Base-by-base conservation (phyloP, 2,329 filamentous ascomycete genomes). In the Lasiodiplodia sp. region DNA sequence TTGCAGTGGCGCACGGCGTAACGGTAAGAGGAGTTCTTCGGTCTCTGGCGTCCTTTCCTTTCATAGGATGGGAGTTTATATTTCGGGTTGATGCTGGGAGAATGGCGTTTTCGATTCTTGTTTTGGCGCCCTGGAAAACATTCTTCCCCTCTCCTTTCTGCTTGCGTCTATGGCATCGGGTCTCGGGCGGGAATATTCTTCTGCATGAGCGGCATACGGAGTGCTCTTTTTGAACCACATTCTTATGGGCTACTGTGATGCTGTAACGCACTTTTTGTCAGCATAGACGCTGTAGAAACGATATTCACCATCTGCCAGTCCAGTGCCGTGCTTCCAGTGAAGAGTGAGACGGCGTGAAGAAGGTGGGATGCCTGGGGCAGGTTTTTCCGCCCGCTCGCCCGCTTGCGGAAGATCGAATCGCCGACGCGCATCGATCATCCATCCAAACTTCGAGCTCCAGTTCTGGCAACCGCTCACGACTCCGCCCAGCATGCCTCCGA, bases 401-500 rank as follows among this genome's bases (percentile, higher is more conserved):
- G 23, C 38, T 10, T 28, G 34, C 64, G 64, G 64, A 66, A 57
- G 38, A 66, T 38, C 25, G 37, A 66, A 44, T 44, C 16, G 49
- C 64, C 64, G 64, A 66, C 21, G 38, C n/a, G 64, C 64, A 56
- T 66, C 28, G 21, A 37, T 55, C 49, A 34, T 51, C 16, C 18
- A 57, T 51, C 64, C 34, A 55, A 47, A 47, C 38, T 47, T 49
- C 44, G 52, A 53, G 3, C 51, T 66, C 10, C 52, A 66, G 37
- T 23, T 31, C 34, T n/a, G 8, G 4, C 0, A 37, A 4, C 16
- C 8, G 12, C 58, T 3, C 64, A 66, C 25, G 16, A 28, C 64
- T 49, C 37, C 55, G 47, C 34, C 62, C 63, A 75, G 66, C 21
- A 81, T 81, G 79, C 77, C 79, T 69, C 79, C 79, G 65, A 76